phyloP scores from a whole-genome alignment of 768 basidiomycete species.

The Leccinum rimulosum region DNA sequence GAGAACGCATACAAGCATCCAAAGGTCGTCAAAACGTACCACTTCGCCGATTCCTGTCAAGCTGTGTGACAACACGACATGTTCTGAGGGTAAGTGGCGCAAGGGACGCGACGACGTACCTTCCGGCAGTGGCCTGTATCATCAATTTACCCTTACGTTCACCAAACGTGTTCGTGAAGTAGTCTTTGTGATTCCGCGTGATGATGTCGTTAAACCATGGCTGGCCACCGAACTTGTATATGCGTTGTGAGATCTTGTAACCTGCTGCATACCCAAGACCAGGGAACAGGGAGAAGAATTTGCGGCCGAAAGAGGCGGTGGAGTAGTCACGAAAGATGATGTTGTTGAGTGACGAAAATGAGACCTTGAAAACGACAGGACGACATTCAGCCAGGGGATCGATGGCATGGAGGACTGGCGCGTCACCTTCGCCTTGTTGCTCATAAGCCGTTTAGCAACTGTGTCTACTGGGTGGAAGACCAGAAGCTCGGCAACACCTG shows the following conservation, averaged over 20 bases:
- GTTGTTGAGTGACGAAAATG: constrained; percentile 56
- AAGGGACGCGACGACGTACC: constrained; percentile 43
- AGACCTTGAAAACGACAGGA: constrained; percentile 44
- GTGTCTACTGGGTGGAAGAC: constrained; percentile 98
- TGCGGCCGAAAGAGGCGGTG: constrained; percentile 57
- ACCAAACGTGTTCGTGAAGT: constrained; percentile 82
- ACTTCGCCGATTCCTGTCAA: constrained; percentile 92
- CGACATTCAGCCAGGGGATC: not conserved
- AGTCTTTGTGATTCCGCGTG: constrained; percentile 72
- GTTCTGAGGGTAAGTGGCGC: not conserved
- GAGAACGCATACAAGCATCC: not conserved
- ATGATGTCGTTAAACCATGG: constrained; percentile 96
- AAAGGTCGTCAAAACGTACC: constrained; percentile 40
- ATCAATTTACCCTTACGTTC: constrained; percentile 95
- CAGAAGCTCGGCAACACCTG: constrained; percentile 92
- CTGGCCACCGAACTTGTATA: constrained; percentile 99
- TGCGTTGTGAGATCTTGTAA: constrained; percentile 91
- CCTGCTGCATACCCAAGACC: constrained; percentile 98
- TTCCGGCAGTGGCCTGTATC: constrained; percentile 93
- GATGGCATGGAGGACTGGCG: not conserved
- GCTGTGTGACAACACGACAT: constrained; percentile 31
- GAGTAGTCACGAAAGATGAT: constrained; percentile 91
- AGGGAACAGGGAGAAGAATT: constrained; percentile 92
- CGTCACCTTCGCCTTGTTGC: constrained; percentile 82
- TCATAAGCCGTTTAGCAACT: constrained; percentile 98